phyloP scores from a whole-genome alignment of 148 eudicot species.

The Arctostaphylos glauca region DNA sequence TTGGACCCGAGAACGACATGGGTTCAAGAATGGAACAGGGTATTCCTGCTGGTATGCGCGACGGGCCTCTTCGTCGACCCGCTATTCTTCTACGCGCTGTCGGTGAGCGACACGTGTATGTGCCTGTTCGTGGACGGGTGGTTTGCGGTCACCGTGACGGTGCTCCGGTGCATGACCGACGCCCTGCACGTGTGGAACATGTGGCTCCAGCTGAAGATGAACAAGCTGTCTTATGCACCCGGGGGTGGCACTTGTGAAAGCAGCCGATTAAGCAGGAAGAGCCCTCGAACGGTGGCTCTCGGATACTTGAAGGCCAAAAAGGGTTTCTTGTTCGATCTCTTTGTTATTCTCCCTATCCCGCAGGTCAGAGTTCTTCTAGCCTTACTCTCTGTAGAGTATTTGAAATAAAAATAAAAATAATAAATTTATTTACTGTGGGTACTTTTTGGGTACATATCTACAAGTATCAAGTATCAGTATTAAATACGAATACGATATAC shows the following conservation, averaged over 20 bases:
- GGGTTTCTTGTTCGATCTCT: slow-evolving; percentile 74
- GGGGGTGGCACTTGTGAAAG: slow-evolving; percentile 2
- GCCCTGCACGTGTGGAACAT: slow-evolving; percentile 75
- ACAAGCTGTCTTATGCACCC: slow-evolving; percentile 20
- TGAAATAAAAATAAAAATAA: no score
- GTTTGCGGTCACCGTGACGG: slow-evolving; percentile 73
- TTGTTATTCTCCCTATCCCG: slow-evolving; percentile 83
- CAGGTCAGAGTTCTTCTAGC: slow-evolving; percentile 53
- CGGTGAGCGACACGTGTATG: slow-evolving; percentile 66
- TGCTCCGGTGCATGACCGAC: slow-evolving; percentile 78
- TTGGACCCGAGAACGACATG: slow-evolving; percentile 63
- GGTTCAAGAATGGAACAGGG: slow-evolving; percentile 81
- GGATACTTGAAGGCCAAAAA: slow-evolving; percentile 50
- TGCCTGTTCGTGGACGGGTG: slow-evolving; percentile 92
- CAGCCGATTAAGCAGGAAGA: slow-evolving; percentile 8
- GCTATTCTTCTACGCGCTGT: slow-evolving; percentile 76
- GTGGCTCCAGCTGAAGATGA: slow-evolving; percentile 72
- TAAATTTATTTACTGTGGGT: no score
- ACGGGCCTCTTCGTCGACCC: slow-evolving; percentile 86
- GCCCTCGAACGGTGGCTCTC: slow-evolving; percentile 30
- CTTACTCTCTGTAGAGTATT: no score
- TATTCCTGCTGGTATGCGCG: slow-evolving; percentile 71
- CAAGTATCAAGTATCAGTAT: no score
- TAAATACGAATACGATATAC: no score
- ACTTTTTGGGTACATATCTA: no score